These are phyloP conservation scores for Aspergillus carbonarius DNA, from an alignment of 2,329 filamentous ascomycete species.

Conservation along the genomic window DNA sequence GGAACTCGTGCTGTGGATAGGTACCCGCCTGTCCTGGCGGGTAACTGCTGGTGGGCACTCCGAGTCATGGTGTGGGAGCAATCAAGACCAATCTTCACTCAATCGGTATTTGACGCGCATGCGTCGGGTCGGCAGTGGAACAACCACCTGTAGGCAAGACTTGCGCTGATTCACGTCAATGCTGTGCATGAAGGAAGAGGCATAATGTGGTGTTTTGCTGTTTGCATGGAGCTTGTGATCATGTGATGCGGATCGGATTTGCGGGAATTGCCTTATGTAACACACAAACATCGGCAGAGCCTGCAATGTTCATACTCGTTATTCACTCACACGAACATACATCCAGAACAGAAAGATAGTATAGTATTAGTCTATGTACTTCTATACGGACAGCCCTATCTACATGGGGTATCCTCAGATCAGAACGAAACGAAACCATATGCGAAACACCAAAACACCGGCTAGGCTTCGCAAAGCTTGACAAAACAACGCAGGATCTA, in stretches of 20 bases:
- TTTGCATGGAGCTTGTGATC: background rate
- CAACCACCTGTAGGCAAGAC: background rate
- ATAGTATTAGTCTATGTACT: slow-evolving; percentile 22
- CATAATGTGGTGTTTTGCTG: background rate
- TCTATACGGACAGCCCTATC: slow-evolving; percentile 16
- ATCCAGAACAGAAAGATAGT: background rate
- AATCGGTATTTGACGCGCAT: background rate
- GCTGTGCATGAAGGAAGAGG: background rate
- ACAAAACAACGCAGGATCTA: slow-evolving; percentile 7
- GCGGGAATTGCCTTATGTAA: background rate
- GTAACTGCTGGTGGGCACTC: background rate
- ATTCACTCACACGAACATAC: too few species aligned
- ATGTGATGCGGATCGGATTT: background rate
- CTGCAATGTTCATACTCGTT: too few species aligned
- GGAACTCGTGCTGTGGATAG: background rate
- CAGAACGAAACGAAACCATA: slow-evolving; percentile 5
- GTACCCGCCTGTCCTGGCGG: background rate
- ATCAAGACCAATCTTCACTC: background rate
- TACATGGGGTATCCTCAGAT: slow-evolving; percentile 13
- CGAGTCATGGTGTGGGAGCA: background rate
- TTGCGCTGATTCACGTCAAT: background rate
- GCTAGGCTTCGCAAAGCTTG: slow-evolving; percentile 1
- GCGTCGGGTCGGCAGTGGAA: background rate
- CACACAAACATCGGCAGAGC: too few species aligned
- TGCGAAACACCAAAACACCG: slow-evolving; percentile 11